Evolutionary conservation across 2,329 filamentous ascomycete genomes (phyloP), one percentile per base, ranked within the genome.

Genomic region (Thermomyces lanuginosus): DNA sequence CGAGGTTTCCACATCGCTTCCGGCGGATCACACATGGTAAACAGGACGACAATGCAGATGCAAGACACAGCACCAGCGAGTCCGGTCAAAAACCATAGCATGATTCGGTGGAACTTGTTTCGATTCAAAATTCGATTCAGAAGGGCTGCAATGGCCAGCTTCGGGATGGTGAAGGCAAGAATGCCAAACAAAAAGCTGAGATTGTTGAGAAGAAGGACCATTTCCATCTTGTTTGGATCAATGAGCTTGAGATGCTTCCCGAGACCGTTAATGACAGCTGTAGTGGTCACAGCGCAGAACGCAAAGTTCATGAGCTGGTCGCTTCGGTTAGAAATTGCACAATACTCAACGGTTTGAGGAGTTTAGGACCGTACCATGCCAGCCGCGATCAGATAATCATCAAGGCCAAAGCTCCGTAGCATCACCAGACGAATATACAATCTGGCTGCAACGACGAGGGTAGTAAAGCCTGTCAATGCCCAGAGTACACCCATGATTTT

Each of bases 381-480:
- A 16, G 48, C 49, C 33, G 48, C 38, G 28, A 54, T 51, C 17
- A 51, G 31, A 31, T 42, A 54, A 32, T 56, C 52, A 28, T 57
- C 52, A 1, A 45, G 27, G 3, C 48, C 41, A 10, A 53, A 23
- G 18, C 39, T 46, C n/a, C 39, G 39, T 11, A 47, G 29, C 6
- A 55, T 41, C 8, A 27, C 29, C 3, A 36, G 31, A 21, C 46
- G 39, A 17, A 43, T 45, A 26, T 43, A 55, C 5, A 56, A 24
- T 14, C 53, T 42, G 6, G 44, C 38, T 8, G 31, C 29, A 2
- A 51, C 42, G n/a, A 54, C 44, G 4, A 45, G 9, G 2, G 42
- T 42, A 11, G 36, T 41, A 11, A 54, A 8, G 4, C 31, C 29
- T 5, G 43, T 45, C 31, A 56, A 37, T 7, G 37, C 30, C 35